phyloP scores from a whole-genome alignment of 2,329 filamentous ascomycete species.

The Penicillium sp. region DNA sequence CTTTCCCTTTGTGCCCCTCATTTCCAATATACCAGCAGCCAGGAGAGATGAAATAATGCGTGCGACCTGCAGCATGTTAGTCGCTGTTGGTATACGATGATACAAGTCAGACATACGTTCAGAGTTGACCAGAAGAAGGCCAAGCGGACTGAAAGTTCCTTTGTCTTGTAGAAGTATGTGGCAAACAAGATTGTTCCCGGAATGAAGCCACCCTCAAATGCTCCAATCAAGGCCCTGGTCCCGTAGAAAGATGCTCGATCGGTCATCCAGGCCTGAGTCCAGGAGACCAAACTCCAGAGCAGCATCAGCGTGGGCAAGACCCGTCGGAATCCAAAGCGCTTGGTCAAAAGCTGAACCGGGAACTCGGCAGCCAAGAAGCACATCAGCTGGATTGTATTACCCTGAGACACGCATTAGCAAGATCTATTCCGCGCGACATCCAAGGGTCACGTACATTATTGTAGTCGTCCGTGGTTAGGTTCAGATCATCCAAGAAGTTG shows the following conservation, averaged over 20 bases:
- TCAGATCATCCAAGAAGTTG: constrained; percentile 42
- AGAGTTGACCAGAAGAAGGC: constrained; percentile 51
- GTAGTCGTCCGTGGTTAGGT: constrained; percentile 44
- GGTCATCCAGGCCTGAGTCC: constrained; percentile 41
- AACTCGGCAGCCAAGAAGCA: constrained; percentile 45
- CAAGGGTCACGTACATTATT: constrained; percentile 33
- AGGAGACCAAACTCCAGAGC: constrained; percentile 50
- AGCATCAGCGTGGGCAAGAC: constrained; percentile 54
- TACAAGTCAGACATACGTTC: constrained; percentile 27
- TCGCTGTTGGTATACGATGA: background rate
- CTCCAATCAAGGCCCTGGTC: constrained; percentile 46
- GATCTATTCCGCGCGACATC: too few species aligned
- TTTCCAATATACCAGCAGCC: constrained; percentile 47
- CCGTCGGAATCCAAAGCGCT: constrained; percentile 51
- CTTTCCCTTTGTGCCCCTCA: constrained; percentile 48
- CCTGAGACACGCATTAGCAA: constrained; percentile 13
- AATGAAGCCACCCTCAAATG: constrained; percentile 44
- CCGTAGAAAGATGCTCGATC: constrained; percentile 42
- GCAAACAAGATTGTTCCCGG: constrained; percentile 47
- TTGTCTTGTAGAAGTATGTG: constrained; percentile 49
- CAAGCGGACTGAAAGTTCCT: constrained; percentile 48
- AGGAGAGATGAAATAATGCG: constrained; percentile 45
- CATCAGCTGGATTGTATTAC: constrained; percentile 30
- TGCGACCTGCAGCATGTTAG: constrained; percentile 25
- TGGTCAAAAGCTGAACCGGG: constrained; percentile 53